Conservation (phyloP, 345 rosid species). For the Mallotus nudiflorus region DNA sequence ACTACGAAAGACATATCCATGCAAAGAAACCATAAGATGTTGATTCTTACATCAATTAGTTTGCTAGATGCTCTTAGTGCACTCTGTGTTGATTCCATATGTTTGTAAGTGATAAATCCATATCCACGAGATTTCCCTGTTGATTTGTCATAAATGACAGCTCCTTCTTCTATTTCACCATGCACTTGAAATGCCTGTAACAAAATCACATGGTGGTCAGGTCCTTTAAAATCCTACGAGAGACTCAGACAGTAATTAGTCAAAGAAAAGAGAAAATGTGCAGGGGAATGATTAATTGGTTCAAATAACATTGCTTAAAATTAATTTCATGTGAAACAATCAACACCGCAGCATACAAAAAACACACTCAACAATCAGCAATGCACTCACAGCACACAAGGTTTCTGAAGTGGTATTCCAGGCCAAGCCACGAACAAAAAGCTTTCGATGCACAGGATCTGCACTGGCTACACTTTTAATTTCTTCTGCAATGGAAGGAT, state of each 20-base stretch:
- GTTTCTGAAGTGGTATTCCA: constrained; percentile 76
- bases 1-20: background rate
- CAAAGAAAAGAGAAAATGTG: background rate
- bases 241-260: background rate
- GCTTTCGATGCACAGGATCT: constrained; percentile 77
- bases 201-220: constrained; percentile 10
- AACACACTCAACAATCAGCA: constrained; percentile 51
- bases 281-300: background rate
- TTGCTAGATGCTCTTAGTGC: constrained; percentile 65
- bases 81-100: constrained; percentile 61
- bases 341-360: constrained; percentile 31
- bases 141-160: constrained; percentile 65
- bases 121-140: constrained; percentile 77
- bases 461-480: constrained; percentile 67
- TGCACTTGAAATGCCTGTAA: constrained; percentile 57
- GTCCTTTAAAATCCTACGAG: background rate
- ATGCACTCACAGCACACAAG: constrained; percentile 84
- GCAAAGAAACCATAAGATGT: constrained; percentile 15
- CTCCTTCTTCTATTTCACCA: constrained; percentile 80
- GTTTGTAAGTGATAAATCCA: constrained; percentile 69
- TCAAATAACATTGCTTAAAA: constrained; percentile 4
- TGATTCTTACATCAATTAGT: constrained; percentile 55
- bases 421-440: constrained; percentile 83
- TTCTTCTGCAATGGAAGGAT: constrained; percentile 79
- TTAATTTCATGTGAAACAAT: constrained; percentile 21